Evolutionary conservation across 306 rosid species (phyloP), one percentile per base, ranked within the genome.

Genomic region (Cotoneaster glaucophyllus): DNA sequence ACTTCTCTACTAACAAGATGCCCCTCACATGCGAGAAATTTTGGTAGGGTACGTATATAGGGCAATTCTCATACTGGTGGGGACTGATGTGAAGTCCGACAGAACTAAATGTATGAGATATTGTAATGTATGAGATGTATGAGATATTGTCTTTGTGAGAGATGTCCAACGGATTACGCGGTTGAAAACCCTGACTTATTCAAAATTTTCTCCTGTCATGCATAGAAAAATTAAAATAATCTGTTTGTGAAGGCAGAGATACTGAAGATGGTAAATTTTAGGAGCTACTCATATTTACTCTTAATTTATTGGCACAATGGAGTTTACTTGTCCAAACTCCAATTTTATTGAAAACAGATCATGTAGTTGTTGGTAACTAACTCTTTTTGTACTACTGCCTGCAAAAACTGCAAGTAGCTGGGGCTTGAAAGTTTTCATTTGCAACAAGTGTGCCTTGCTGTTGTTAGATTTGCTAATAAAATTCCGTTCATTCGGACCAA

Each of bases 401-500:
- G 28, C 15, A 22, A 57, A 57, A 15, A 14, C 50, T 59, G 75
- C 65, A 67, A 13, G 18, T 71, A 71, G 53, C 53, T 45, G 14
- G 5, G 67, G 26, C 57, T 22, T 73, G 4, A 74, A 68, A 26
- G n/a, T 19, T 74, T 50, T 48, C 73, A 56, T 71, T 18, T 14
- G 43, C 68, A 52, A 52, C 43, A 48, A 70, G 22, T 7, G 58
- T 39, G 67, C 18, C 54, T 39, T 13, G 61, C 50, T 39, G 73
- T 78, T 58, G 29, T n/a, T 74, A 50, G 53, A 69, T 67, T 52
- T 26, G 70, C 34, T 34, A 63, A 24, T 78, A 57, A 57, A 82
- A 75, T 78, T 75, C 50, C 34, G 32, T 70, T 68, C 67, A 52
- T 10, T 22, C 57, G 25, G 67, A 72, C 64, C 74, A 62, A 74